These are phyloP conservation scores for Plantago lanceolata DNA, from an alignment of 305 asterid genomes.

Conservation along the genomic window DNA sequence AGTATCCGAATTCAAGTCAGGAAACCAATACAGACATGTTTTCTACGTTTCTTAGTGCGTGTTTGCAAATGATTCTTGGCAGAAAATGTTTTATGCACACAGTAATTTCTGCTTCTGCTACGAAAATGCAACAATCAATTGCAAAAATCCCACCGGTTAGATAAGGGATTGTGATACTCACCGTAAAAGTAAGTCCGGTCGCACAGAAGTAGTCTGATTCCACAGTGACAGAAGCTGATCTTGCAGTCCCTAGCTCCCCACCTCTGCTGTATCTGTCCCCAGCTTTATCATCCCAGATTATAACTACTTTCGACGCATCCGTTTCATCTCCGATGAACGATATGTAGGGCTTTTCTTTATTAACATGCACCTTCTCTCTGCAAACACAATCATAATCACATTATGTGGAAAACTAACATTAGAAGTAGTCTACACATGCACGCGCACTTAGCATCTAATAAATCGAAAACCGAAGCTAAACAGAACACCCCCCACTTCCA, in stretches of 20 bases:
- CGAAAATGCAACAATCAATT: background rate
- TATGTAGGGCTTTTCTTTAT: constrained; percentile 43
- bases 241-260: constrained; percentile 36
- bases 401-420: too few relatives aligned
- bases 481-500: too few relatives aligned
- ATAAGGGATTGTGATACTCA: background rate
- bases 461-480: too few relatives aligned
- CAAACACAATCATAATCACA: background rate
- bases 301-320: constrained; percentile 30
- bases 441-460: too few relatives aligned
- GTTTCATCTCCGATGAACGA: constrained; percentile 50
- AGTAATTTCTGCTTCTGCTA: too few relatives aligned
- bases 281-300: constrained; percentile 64
- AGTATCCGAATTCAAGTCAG: background rate
- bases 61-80: too few relatives aligned
- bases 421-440: too few relatives aligned
- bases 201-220: constrained; percentile 66
- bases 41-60: too few relatives aligned
- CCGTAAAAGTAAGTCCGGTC: constrained; percentile 53
- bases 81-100: too few relatives aligned
- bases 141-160: too few relatives aligned
- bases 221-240: constrained; percentile 46
- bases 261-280: constrained; percentile 34
- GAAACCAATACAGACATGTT: background rate
- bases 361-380: constrained; percentile 63